These are phyloP conservation scores for Clathrus columnatus DNA, from an alignment of 768 basidiomycete species.

Conservation along the genomic window DNA sequence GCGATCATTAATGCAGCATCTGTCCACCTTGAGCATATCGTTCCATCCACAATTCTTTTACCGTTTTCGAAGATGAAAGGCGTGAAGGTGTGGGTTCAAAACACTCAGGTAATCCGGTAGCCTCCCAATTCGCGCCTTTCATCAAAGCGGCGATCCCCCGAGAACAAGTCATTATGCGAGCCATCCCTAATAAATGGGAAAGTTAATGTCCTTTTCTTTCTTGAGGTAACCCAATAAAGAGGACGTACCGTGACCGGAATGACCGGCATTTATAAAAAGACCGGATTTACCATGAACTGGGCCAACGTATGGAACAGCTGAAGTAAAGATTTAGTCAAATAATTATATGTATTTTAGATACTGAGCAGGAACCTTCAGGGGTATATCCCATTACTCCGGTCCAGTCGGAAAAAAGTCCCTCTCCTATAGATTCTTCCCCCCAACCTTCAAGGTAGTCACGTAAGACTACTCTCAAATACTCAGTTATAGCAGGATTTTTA, in stretches of 20 bases:
- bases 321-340: neutral
- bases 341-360: neutral
- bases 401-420: constrained; percentile 18
- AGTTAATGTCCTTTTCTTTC: neutral
- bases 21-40: too few species aligned
- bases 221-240: too few species aligned
- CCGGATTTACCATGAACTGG: constrained; percentile 22
- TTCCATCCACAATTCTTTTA: neutral
- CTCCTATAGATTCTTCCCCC: constrained; percentile 17
- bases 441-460: constrained; percentile 21
- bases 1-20: too few species aligned
- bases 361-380: neutral
- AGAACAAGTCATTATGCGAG: constrained; percentile 18
- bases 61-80: neutral
- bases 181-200: constrained; percentile 11
- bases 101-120: constrained; percentile 24
- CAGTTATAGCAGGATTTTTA: constrained; percentile 17
- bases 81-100: constrained; percentile 22
- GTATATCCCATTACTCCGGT: constrained; percentile 22
- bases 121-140: constrained; percentile 19
- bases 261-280: constrained; percentile 23
- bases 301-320: constrained; percentile 22
- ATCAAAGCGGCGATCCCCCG: constrained; percentile 21
- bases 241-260: constrained; percentile 23
- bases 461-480: constrained; percentile 17